Base-by-base conservation (phyloP, 2,329 filamentous ascomycete genomes). In the Fusarium sp. region DNA sequence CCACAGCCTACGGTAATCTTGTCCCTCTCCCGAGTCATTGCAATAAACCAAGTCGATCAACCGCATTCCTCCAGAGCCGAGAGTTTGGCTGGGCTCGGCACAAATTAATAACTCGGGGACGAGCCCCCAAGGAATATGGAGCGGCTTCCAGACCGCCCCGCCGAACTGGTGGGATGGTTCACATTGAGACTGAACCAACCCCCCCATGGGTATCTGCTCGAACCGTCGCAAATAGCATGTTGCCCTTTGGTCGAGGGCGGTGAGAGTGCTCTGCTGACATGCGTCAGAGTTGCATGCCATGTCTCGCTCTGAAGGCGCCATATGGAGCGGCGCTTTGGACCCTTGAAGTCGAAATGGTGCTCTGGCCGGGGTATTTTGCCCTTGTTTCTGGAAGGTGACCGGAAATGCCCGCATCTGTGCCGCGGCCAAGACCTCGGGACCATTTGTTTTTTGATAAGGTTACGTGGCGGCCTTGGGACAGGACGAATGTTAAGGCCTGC, bases 221-320 rank as follows among this genome's bases (percentile, higher is more conserved):
- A 52, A 18, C 62, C 66, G 54, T 57, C 70, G 45, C 47, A 74
- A 72, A 63, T 56, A 52, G 61, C 57, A 74, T 63, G 50, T 50
- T 74, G 45, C 35, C 25, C 54, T 64, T 40, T 50, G 52, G 62
- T 58, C 33, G 65, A 74, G 71, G 59, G 72, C 72, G 72, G 72
- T 73, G 72, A 64, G 54, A 64, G 54, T 61, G 59, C 58, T 69
- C 65, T 73, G 72, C 72, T 74, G 71, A 75, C 59, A 42, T 74
- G 72, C 72, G 40, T 69, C 47, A 35, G 63, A 47, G 65, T 22
- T 65, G 61, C 58, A 72, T 72, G 40, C 38, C 50, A 61, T 58
- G 56, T 65, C 67, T 66, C 52, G 63, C 25, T 58, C 25, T 58
- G 52, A 27, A 56, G 20, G 31, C 42, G n/a, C 59, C 64, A 57